Evolutionary conservation across 169 alveolate species (phyloP).

Genomic region (Plasmodium vinckei): DNA sequence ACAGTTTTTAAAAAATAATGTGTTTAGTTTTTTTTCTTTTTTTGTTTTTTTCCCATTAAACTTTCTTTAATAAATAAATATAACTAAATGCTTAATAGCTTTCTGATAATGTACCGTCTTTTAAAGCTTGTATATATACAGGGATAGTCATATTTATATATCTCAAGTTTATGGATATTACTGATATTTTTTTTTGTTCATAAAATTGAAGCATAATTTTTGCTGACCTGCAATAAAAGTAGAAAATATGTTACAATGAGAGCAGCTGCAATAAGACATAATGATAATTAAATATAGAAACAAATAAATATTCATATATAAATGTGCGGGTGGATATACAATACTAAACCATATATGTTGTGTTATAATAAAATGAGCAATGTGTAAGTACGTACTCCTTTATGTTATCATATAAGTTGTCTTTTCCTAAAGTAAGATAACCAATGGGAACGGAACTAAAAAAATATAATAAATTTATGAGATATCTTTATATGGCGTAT

Average conservation of each 20-base stretch:
- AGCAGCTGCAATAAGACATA: not conserved
- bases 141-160: constrained; percentile 67
- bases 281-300: too few species aligned
- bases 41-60: not conserved
- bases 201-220: constrained; percentile 52
- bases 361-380: too few species aligned
- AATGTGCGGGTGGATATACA: too few species aligned
- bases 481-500: not conserved
- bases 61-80: not conserved
- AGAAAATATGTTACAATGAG: not conserved
- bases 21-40: not conserved
- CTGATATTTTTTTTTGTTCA: constrained; percentile 56
- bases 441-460: constrained; percentile 75
- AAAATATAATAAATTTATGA: not conserved
- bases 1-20: not conserved
- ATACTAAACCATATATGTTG: too few species aligned
- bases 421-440: constrained; percentile 52
- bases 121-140: constrained; percentile 61
- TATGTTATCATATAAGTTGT: constrained; percentile 62
- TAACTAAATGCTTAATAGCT: not conserved
- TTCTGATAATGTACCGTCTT: constrained; percentile 6
- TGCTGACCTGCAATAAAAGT: constrained; percentile 20
- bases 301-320: too few species aligned
- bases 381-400: constrained; percentile 16
- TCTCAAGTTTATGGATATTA: constrained; percentile 52